These are phyloP conservation scores for Colletotrichum orbiculare DNA, from an alignment of 2,329 filamentous ascomycete species.

Conservation along the genomic window DNA sequence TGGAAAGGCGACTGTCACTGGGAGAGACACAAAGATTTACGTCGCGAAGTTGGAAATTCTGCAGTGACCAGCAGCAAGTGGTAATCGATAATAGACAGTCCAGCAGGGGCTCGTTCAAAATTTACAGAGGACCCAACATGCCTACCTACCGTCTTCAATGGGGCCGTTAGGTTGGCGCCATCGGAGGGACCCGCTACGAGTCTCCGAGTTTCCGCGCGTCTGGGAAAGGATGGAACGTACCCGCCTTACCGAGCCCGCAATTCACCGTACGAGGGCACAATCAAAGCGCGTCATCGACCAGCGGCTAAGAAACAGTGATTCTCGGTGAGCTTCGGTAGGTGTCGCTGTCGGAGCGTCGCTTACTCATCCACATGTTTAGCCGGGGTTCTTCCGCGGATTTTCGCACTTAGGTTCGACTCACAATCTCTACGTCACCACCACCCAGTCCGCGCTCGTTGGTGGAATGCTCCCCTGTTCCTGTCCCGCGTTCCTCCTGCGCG, in stretches of 20 bases:
- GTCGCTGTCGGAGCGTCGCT: too few species aligned
- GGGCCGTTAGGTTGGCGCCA: background rate
- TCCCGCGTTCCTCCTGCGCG: slow-evolving; percentile 27
- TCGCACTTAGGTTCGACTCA: too few species aligned
- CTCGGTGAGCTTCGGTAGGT: too few species aligned
- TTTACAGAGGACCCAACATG: background rate
- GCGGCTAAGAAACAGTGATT: background rate
- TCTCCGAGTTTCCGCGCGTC: slow-evolving; percentile 16
- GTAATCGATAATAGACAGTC: slow-evolving; percentile 6
- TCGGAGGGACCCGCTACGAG: slow-evolving; percentile 29
- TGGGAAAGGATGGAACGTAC: background rate
- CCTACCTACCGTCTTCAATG: background rate
- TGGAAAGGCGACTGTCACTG: background rate
- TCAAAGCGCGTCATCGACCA: slow-evolving; percentile 14
- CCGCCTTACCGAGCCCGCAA: too few species aligned
- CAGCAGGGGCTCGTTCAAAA: slow-evolving; percentile 15
- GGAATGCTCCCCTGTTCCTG: slow-evolving; percentile 1
- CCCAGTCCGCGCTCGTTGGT: background rate
- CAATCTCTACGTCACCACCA: slow-evolving; percentile 44
- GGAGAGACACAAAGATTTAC: slow-evolving; percentile 31
- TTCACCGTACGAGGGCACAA: too few species aligned
- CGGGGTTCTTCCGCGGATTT: slow-evolving; percentile 42
- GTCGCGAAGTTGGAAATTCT: slow-evolving; percentile 21
- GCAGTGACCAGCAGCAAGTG: slow-evolving; percentile 1
- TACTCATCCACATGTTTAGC: slow-evolving; percentile 17